phyloP scores from a whole-genome alignment of 768 basidiomycete genomes.

The Trametes cinnabarina region DNA sequence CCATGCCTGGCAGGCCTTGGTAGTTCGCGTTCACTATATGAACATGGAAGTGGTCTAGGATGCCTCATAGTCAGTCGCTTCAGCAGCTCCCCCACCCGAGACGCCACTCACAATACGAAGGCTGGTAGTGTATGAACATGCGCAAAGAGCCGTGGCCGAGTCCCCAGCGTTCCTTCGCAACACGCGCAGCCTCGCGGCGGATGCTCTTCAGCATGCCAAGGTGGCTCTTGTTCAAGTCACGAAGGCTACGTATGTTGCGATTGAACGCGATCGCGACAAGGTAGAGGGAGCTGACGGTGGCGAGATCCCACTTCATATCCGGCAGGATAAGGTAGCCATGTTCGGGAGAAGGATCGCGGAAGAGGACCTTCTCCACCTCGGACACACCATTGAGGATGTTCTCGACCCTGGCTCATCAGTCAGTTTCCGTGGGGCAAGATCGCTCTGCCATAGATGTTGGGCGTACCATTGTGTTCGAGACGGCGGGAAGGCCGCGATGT shows the following conservation, averaged over 20 bases:
- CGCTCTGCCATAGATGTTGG: not conserved
- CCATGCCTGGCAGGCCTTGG: slow-evolving; percentile 60
- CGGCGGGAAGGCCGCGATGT: slow-evolving; percentile 71
- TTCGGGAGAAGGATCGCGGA: slow-evolving; percentile 48
- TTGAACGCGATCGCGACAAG: slow-evolving; percentile 75
- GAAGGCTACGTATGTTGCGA: slow-evolving; percentile 60
- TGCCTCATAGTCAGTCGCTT: not conserved
- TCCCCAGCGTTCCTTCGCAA: slow-evolving; percentile 65
- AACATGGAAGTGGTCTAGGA: slow-evolving; percentile 87
- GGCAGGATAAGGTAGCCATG: slow-evolving; percentile 77
- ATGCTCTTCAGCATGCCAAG: slow-evolving; percentile 68
- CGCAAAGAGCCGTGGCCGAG: slow-evolving; percentile 60
- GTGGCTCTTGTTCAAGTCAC: slow-evolving; percentile 70
- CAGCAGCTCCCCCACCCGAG: not conserved
- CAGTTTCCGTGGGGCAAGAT: not conserved
- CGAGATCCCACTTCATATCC: slow-evolving; percentile 96
- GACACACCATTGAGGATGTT: slow-evolving; percentile 77
- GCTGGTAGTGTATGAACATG: slow-evolving; percentile 93
- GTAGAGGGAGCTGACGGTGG: slow-evolving; percentile 74
- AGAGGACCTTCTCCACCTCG: slow-evolving; percentile 73
- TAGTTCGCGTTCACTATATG: slow-evolving; percentile 84
- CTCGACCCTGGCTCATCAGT: slow-evolving; percentile 61
- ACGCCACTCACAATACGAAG: slow-evolving; percentile 78
- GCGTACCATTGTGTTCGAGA: slow-evolving; percentile 78
- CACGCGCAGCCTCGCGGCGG: slow-evolving; percentile 46